These are phyloP conservation scores for Backusella macrospora DNA, from an alignment of 192 early-diverging fungal genomes.

Conservation along the genomic window DNA sequence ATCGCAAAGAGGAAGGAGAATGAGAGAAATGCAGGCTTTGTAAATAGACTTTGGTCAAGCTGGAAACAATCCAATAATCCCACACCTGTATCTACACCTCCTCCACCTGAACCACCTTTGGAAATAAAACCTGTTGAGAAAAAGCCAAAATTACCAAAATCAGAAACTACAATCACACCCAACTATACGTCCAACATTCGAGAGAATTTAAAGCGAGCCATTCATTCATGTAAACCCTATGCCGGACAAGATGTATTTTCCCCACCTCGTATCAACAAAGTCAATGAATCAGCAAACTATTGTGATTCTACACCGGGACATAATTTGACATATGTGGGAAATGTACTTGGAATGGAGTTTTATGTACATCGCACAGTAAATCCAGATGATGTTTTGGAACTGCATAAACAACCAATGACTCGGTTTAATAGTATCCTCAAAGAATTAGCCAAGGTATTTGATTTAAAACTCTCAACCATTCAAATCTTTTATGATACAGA, in stretches of 20 bases:
- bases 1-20: not conserved
- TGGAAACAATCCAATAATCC: constrained; percentile 9
- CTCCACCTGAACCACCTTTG: not conserved
- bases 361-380: constrained; percentile 36
- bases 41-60: constrained; percentile 22
- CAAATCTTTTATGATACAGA: constrained; percentile 79
- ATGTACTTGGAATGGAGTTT: constrained; percentile 41
- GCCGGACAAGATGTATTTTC: constrained; percentile 37
- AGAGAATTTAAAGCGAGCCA: constrained; percentile 37
- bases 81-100: not conserved
- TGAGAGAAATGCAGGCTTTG: not conserved
- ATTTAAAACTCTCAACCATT: constrained; percentile 53
- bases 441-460: constrained; percentile 62
- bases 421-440: constrained; percentile 50
- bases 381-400: constrained; percentile 43
- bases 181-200: constrained; percentile 34
- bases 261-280: constrained; percentile 35
- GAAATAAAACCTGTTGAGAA: not conserved
- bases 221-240: constrained; percentile 42
- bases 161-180: constrained; percentile 34
- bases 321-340: constrained; percentile 47
- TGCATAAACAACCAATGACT: constrained; percentile 36
- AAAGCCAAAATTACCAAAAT: constrained; percentile 26
- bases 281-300: constrained; percentile 38
- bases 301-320: constrained; percentile 56